Evolutionary conservation across 108 stramenopile species (phyloP), one percentile per base, ranked within the genome.

Genomic region (Cyclostephanos tholiformis): DNA sequence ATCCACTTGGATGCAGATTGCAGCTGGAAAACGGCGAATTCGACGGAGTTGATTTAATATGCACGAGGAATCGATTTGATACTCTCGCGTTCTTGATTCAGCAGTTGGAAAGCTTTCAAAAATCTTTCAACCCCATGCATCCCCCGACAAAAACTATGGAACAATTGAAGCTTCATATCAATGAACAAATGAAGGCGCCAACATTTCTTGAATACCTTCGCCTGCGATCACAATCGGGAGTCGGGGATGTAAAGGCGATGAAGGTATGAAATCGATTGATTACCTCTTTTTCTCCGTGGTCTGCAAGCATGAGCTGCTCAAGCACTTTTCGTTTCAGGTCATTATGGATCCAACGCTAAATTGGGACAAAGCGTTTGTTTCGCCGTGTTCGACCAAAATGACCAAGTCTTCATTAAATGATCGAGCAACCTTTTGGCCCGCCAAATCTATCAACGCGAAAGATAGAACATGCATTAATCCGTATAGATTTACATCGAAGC

Each of bases 191-290:
- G 79, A 80, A 80, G 19, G 49, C 49, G 6, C 75, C 79, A 11
- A 80, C 75, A 8, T 80, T 80, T 63, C 38, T 64, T 17, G 75
- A 80, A 26, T 80, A 80, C 41, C 75, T 80, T 8, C 60, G 68
- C 17, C 57, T 80, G 17, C 53, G 75, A 52, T 57, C 49, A 29
- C 48, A 50, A 26, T 50, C 51, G 9, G 43, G 79, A 20, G 65
- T 65, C 71, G 79, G 79, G 20, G 75, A 76, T 48, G 64, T 49
- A 26, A 80, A 65, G 36, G 79, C 79, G 12, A 80, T 80, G 79
- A 80, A 76, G 70, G 74, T 76, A 19, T 4, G 36, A 20, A 38
- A 19, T 3, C 11, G 32, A 36, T 60, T 19, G 16, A 8, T 35
- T n/a, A 8, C 30, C 39, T 35, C n/a, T 38, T 38, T 22, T 71